Conservation (phyloP, 78 protist species). For the Dictyostelium brefeldianum region DNA sequence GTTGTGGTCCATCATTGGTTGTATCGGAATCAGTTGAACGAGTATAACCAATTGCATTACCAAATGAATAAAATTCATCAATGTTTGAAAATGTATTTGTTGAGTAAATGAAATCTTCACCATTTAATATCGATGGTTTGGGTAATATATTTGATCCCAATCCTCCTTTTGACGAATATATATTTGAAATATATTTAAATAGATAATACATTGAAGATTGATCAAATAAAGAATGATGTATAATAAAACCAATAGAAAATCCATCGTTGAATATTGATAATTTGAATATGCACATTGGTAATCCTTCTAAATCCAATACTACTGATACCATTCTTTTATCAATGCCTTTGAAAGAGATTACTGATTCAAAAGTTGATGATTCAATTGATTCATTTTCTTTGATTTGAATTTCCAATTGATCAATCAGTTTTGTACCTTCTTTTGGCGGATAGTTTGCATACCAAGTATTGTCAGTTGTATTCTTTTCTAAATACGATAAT, state of each 20-base stretch:
- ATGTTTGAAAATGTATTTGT: not conserved
- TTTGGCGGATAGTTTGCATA: not conserved
- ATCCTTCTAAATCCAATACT: not conserved
- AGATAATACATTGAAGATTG: constrained; percentile 1
- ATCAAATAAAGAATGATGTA: constrained; percentile 35
- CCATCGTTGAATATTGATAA: not conserved
- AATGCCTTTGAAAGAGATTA: not conserved
- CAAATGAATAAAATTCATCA: not conserved
- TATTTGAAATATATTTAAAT: constrained; percentile 23
- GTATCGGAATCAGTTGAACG: not conserved
- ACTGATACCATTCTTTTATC: not conserved
- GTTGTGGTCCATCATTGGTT: not conserved
- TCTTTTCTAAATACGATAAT: not conserved
- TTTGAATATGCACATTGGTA: constrained; percentile 16
- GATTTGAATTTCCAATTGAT: constrained; percentile 2
- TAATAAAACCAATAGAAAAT: constrained; percentile 16
- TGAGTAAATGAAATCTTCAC: not conserved
- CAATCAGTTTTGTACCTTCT: not conserved
- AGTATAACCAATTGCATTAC: not conserved
- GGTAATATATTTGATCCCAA: not conserved
- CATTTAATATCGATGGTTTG: not conserved
- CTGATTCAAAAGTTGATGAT: not conserved
- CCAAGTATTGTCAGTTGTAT: too few species aligned
- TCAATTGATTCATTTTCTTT: not conserved
- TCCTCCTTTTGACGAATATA: not conserved